Conservation (phyloP, 2,329 filamentous ascomycete genomes). For the Fonsecaea erecta region DNA sequence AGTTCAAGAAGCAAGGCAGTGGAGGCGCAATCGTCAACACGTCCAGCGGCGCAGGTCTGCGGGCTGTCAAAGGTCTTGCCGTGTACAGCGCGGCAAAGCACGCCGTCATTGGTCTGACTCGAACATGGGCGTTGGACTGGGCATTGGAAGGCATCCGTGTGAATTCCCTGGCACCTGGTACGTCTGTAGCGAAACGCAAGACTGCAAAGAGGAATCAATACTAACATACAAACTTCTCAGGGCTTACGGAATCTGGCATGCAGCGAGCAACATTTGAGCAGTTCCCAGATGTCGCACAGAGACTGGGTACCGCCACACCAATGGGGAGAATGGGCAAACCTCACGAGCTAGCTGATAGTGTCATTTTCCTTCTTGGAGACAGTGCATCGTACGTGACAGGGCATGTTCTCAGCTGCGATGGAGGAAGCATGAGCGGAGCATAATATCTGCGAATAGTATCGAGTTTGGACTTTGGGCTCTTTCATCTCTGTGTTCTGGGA, state of each 20-base stretch:
- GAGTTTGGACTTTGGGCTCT: too few relatives aligned
- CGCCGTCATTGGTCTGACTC: slow-evolving; percentile 36
- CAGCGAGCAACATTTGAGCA: background rate
- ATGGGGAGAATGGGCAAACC: slow-evolving; percentile 23
- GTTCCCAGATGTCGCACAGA: slow-evolving; percentile 16
- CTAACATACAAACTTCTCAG: background rate
- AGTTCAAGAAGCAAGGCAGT: slow-evolving; percentile 20
- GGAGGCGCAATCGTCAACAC: slow-evolving; percentile 47
- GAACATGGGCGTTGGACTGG: slow-evolving; percentile 36
- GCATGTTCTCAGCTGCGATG: slow-evolving; percentile 18
- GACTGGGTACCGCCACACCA: slow-evolving; percentile 6
- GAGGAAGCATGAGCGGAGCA: slow-evolving; percentile 11
- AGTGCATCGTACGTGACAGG: slow-evolving; percentile 8
- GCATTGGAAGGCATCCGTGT: slow-evolving; percentile 21
- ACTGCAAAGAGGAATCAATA: background rate
- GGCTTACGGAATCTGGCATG: slow-evolving; percentile 2
- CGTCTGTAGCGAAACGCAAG: background rate
- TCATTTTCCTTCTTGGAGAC: slow-evolving; percentile 20
- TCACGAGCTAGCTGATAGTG: slow-evolving; percentile 20
- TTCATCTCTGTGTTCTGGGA: too few relatives aligned
- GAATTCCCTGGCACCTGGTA: slow-evolving; percentile 25
- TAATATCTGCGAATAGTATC: background rate
- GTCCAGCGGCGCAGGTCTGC: slow-evolving; percentile 46
- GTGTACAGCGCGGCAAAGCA: slow-evolving; percentile 52
- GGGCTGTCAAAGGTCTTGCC: slow-evolving; percentile 44